phyloP scores from a whole-genome alignment of 2,329 filamentous ascomycete species.

The Bipolaris victoriae region DNA sequence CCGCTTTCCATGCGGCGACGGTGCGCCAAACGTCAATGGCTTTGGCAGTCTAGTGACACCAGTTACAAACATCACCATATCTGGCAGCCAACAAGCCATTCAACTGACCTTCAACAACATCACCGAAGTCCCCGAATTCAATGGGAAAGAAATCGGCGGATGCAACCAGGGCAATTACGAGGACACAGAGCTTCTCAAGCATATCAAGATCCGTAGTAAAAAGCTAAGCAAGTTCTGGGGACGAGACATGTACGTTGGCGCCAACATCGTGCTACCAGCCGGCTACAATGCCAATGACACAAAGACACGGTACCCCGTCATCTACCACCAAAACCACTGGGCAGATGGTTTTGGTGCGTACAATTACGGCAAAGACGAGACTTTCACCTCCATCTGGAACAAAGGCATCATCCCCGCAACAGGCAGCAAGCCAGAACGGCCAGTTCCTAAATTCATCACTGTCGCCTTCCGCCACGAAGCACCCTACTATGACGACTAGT shows the following conservation, averaged over 20 bases:
- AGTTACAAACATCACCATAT: constrained; percentile 31
- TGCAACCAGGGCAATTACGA: constrained; percentile 50
- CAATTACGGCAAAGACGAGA: constrained; percentile 20
- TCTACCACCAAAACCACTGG: constrained; percentile 49
- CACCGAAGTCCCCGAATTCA: constrained; percentile 29
- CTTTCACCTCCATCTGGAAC: constrained; percentile 40
- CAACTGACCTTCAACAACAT: constrained; percentile 41
- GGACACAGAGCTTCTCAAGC: constrained; percentile 42
- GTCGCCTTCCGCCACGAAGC: constrained; percentile 49
- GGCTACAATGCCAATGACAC: constrained; percentile 44
- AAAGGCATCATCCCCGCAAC: constrained; percentile 38
- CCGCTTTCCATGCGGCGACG: constrained; percentile 49
- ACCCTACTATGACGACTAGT: constrained; percentile 50
- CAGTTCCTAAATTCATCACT: constrained; percentile 46
- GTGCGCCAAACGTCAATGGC: constrained; percentile 36
- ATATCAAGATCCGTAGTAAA: constrained; percentile 49
- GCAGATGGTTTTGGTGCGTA: constrained; percentile 31
- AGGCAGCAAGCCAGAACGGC: constrained; percentile 31
- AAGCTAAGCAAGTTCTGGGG: constrained; percentile 47
- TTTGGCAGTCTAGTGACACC: constrained; percentile 41
- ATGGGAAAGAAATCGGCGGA: constrained; percentile 46
- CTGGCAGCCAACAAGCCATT: constrained; percentile 38
- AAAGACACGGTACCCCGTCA: constrained; percentile 42
- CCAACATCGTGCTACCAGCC: constrained; percentile 45
- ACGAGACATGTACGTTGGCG: constrained; percentile 47